Base-by-base conservation (phyloP, 164 flowering plant species). In the Tetrastigma voinierianum region DNA sequence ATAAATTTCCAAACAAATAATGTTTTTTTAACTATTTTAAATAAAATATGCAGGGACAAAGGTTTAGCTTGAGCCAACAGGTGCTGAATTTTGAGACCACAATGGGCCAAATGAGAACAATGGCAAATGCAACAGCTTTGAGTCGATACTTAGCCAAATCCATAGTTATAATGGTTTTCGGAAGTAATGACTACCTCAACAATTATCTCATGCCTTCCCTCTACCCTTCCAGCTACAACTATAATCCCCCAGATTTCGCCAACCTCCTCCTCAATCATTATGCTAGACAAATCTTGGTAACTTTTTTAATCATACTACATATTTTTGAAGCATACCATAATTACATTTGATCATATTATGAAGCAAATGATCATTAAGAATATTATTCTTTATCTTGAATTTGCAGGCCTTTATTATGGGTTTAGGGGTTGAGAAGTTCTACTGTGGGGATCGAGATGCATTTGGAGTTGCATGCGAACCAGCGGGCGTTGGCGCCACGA, bases 101-200 rank as follows among this genome's bases (percentile, higher is more conserved):
- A 10, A 51, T 87, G 75, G 65, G 72, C 52, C 75, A 86, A 44
- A 14, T 86, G 19, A 77, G 84, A 65, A 61, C 40, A 51, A 51
- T 73, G 70, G 71, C 76, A 74, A 32, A 59, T 3, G 76, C 69
- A 12, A 51, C 53, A 3, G 77, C 75, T 57, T 18, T 87, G 62
- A 78, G 53, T 19, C 77, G 64, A 12, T 79, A 81, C 64, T 66
- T 90, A 17, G 75, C 84, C 1, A 82, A 71, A 54, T 83, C 92
- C 54, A 72, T 90, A n/a, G 87, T 72, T 0, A 65, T 88, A 53
- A 24, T 90, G 79, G 87, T 77, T 46, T 79, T 84, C 17, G 93
- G 93, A 1, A 88, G 86, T 81, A 86, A 88, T 58, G 93, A 88
- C 77, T 90, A 86, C 84, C 73, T 90, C 71, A 86, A 85, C 74